Percentiles rank a stretch among this genome's conserved stretches.
Evolutionary conservation across 2,329 filamentous ascomycete genomes (phyloP).

Genomic region (Mollisiaceae sp.): DNA sequence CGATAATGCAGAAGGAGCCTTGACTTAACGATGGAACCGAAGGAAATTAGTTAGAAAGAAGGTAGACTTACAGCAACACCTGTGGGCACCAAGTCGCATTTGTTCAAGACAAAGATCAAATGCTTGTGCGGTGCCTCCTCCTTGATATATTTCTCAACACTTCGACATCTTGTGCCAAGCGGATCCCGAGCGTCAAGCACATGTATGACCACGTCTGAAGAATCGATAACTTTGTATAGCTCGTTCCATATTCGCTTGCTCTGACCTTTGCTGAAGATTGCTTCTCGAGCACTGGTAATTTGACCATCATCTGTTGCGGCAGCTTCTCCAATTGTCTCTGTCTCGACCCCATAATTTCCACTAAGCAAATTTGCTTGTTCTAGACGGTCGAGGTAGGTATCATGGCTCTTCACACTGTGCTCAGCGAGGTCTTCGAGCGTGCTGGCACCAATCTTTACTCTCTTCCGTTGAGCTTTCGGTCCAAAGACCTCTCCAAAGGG

Average conservation of each 20-base stretch:
- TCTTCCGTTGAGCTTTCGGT: slow-evolving; percentile 89
- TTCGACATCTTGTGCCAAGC: slow-evolving; percentile 85
- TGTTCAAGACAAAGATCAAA: slow-evolving; percentile 86
- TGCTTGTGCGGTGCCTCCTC: slow-evolving; percentile 97
- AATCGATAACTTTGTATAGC: slow-evolving; percentile 92
- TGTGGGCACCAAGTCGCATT: slow-evolving; percentile 91
- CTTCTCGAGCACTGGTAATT: slow-evolving; percentile 72
- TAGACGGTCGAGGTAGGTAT: slow-evolving; percentile 78
- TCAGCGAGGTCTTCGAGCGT: slow-evolving; percentile 83
- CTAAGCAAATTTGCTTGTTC: slow-evolving; percentile 80
- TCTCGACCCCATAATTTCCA: slow-evolving; percentile 63
- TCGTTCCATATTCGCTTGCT: slow-evolving; percentile 98
- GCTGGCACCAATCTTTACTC: slow-evolving; percentile 85
- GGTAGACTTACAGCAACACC: slow-evolving; percentile 87
- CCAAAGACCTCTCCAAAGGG: slow-evolving; percentile 92
- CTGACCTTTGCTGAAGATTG: slow-evolving; percentile 93
- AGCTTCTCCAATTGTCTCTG: slow-evolving; percentile 53
- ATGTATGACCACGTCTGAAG: slow-evolving; percentile 94
- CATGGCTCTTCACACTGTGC: slow-evolving; percentile 79
- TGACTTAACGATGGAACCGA: slow-evolving; percentile 78
- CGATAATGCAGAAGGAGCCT: slow-evolving; percentile 70
- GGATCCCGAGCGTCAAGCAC: slow-evolving; percentile 90
- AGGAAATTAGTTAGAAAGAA: slow-evolving; percentile 25
- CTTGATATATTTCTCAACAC: slow-evolving; percentile 90
- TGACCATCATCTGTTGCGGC: slow-evolving; percentile 48